Evolutionary conservation across 306 rosid genomes (phyloP).

Genomic region (Hippophae tibetana): DNA sequence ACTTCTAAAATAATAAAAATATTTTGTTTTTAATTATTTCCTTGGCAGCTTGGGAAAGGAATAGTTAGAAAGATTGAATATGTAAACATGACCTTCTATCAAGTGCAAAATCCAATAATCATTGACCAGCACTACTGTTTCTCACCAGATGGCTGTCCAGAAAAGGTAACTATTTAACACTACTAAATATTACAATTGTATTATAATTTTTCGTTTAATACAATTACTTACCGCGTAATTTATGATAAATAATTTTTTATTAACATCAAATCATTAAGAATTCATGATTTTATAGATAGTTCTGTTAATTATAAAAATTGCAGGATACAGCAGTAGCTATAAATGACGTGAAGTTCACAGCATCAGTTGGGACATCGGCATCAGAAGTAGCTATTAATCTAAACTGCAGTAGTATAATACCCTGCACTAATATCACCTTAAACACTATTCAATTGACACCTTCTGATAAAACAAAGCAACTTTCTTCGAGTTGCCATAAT

Average conservation of each 20-base stretch:
- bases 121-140: conserved; percentile 17
- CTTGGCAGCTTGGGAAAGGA: conserved; percentile 6
- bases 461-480: neutral
- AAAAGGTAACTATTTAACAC: neutral
- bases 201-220: neutral
- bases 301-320: neutral
- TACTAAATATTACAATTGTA: neutral
- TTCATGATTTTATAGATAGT: too few species aligned
- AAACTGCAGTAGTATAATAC: conserved; percentile 5
- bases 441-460: neutral
- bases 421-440: conserved; percentile 8
- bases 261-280: too few species aligned
- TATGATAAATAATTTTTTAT: too few species aligned
- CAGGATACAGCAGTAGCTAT: conserved; percentile 5
- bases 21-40: too few species aligned
- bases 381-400: conserved; percentile 4
- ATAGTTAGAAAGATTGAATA: neutral
- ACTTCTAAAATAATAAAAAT: too few species aligned
- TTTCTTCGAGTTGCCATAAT: conserved; percentile 9
- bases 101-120: conserved; percentile 10
- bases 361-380: neutral
- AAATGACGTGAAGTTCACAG: neutral
- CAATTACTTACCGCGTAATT: too few species aligned
- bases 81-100: neutral
- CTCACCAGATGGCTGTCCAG: neutral